Base-by-base conservation (phyloP, 768 basidiomycete genomes). In the Lentinula edodes region DNA sequence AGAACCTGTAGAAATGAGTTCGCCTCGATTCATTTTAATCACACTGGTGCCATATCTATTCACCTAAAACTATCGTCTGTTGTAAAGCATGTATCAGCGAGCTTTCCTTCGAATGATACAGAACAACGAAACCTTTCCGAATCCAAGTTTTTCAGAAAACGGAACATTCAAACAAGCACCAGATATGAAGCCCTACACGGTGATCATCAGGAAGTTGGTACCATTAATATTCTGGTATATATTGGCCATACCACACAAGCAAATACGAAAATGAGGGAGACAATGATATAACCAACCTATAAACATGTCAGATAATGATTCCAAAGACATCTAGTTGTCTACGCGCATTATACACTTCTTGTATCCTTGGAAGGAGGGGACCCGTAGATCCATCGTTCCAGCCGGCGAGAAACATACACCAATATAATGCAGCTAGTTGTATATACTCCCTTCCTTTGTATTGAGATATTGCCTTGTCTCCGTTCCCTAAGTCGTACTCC, bases 341-440 rank as follows among this genome's bases (percentile, higher is more conserved):
- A 48, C 48, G 10, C 51, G 64, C 60, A 52, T 58, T 9, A n/a
- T 65, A 64, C 16, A 64, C 54, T 15, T 72, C 70, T 69, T 89
- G 90, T 52, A 93, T 86, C 10, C 84, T 78, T 1, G 89, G 91
- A 5, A 93, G 72, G 18, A 94, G 72, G 1, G 91, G 90, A 1
- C 91, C 91, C 13, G 83, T 83, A 0, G 85, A 80, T 12, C 85
- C 87, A 70, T 91, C 91, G 66, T 88, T 90, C 90, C 90, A 93
- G 15, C 91, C 91, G 15, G 79, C 79, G 3, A 90, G 72, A 62
- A 87, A 86, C 52, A 88, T 56, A 10, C 77, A 73, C 73, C 76
- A 83, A 64, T 85, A 89, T 39, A 86, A 72, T 0, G 85, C 70
- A 16, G 72, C 65, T 61, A 87, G 82, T 62, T 89, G 87, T 32